Base-by-base conservation (phyloP, 257 asterid species). In the Scutellaria minor region DNA sequence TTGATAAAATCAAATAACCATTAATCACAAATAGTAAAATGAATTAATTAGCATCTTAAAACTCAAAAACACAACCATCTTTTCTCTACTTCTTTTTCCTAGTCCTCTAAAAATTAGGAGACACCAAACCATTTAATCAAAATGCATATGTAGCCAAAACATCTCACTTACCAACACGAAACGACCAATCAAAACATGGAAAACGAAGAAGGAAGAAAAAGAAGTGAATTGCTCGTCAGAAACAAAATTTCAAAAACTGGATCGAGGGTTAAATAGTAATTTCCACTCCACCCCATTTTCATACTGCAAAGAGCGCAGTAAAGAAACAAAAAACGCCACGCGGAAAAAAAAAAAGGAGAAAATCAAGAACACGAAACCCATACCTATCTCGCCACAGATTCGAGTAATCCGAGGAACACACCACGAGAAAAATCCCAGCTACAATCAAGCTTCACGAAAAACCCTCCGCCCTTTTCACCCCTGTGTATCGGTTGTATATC, bases 371-470 rank as follows among this genome's bases (percentile, higher is more conserved):
- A 45, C 20, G 31, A 74, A 67, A 57, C 53, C 24, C 72, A 73
- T 67, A 80, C 87, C 79, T 59, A 31, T 48, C 64, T 69, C 79
- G 44, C 80, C 76, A 52, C 47, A 47, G 73, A 83, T 72, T 76
- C 68, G 53, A 58, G 20, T 27, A 71, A 70, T 50, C 82, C 70
- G 65, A 51, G n/a, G 46, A 44, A 18, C 53, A 48, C 41, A 48
- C 41, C 78, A 15, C 73, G 27, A 77, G 65, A 55, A 24, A 14
- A 51, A 55, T 41, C 63, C 58, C 56, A 71, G 76, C 72, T 65
- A 71, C 65, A 76, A 79, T 47, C 68, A 79, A 66, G 62, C 81
- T 51, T 56, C 74, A 56, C 74, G 51, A 50, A 11, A 63, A 52
- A 31, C 35, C 55, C 70, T 37, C 24, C 40, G 50, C 47, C 3